Evolutionary conservation across 305 asterid genomes (phyloP).

Genomic region (Euphrasia arctica): DNA sequence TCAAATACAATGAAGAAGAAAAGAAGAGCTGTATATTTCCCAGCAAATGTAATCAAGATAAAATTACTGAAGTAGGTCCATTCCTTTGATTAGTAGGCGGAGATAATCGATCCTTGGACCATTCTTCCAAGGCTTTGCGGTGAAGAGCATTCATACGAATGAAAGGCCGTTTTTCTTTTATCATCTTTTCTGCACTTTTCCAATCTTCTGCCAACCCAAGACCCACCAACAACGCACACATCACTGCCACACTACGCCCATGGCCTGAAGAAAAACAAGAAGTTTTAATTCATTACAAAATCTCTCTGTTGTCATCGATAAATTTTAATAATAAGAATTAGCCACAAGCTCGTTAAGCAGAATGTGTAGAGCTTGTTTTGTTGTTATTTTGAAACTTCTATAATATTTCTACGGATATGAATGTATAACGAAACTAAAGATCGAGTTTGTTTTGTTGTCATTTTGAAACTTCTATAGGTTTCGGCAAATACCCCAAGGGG

Average conservation of each 20-base stretch:
- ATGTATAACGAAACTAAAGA: no score
- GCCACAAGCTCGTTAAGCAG: not conserved
- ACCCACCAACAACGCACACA: conserved; percentile 86
- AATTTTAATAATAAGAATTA: not conserved
- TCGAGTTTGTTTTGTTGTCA: no score
- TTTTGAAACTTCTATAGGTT: not conserved
- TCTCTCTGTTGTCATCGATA: not conserved
- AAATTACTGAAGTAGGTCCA: conserved; percentile 28
- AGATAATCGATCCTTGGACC: conserved; percentile 73
- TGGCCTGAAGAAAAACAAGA: conserved; percentile 49
- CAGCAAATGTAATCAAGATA: conserved; percentile 16
- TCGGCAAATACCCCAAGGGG: not conserved
- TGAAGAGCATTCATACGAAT: conserved; percentile 76
- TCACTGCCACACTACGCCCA: conserved; percentile 93
- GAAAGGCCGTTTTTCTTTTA: conserved; percentile 62
- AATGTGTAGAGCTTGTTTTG: not conserved
- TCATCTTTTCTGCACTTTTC: conserved; percentile 80
- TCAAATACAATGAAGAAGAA: conserved; percentile 23
- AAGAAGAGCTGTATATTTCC: not conserved
- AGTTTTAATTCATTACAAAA: not conserved
- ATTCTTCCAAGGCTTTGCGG: conserved; percentile 77
- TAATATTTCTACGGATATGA: no score
- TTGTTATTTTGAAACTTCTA: no score
- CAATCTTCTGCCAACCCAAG: conserved; percentile 89
- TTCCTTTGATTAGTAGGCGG: conserved; percentile 34